Evolutionary conservation across 495 filamentous ascomycete genomes (phyloP).

Genomic region (Geoglossum glabrum): DNA sequence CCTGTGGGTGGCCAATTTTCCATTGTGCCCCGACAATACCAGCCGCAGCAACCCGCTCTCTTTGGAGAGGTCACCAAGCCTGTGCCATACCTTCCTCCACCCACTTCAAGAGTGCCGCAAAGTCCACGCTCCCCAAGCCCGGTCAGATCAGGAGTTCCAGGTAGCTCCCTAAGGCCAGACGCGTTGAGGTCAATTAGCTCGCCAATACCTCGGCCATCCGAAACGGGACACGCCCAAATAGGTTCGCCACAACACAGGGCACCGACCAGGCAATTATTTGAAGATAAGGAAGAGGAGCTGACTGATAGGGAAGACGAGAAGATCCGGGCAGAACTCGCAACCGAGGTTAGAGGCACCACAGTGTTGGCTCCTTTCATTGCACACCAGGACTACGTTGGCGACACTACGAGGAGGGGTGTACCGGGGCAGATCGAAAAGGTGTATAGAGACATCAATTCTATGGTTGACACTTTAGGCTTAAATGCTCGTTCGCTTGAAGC

Average conservation of each 20-base stretch:
- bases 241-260: conserved; percentile 6
- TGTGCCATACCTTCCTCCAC: conserved; percentile 28
- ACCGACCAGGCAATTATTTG: conserved; percentile 20
- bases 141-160: conserved; percentile 26
- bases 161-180: conserved; percentile 19
- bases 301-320: conserved; percentile 37
- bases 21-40: conserved; percentile 15
- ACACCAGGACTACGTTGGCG: conserved; percentile 44
- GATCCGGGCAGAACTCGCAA: conserved; percentile 35
- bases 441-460: conserved; percentile 85
- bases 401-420: conserved; percentile 38
- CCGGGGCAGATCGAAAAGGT: conserved; percentile 65
- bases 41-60: conserved; percentile 14
- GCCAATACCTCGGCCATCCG: conserved; percentile 13
- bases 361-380: conserved; percentile 43
- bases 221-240: conserved; percentile 7
- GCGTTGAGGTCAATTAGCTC: conserved; percentile 35
- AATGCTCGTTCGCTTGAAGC: conserved; percentile 57
- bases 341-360: conserved; percentile 28
- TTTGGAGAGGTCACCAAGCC: conserved; percentile 45
- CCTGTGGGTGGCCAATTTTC: conserved; percentile 24
- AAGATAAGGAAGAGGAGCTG: conserved; percentile 21
- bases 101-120: conserved; percentile 21
- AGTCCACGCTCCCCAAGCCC: conserved; percentile 68
- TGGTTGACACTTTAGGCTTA: conserved; percentile 81